A percentile compares a stretch with the other conserved stretches of the same genome.
phyloP scores from a whole-genome alignment of 139 green algal genomes.

The Gonium pectorale region DNA sequence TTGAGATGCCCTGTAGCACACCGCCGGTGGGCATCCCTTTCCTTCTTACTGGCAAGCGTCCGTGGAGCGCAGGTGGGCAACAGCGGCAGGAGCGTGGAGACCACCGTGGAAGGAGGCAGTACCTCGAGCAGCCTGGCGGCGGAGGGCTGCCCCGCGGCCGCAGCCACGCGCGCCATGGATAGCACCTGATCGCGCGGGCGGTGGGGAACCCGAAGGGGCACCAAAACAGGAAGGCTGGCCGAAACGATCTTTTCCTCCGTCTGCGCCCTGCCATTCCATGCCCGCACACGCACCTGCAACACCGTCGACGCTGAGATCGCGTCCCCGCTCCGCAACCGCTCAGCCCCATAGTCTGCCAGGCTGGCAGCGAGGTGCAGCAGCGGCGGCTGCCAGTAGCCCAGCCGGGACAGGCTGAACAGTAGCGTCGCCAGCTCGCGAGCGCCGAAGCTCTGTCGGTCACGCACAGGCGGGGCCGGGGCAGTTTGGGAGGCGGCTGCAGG shows the following conservation, averaged over 20 bases:
- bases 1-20: too few relatives aligned
- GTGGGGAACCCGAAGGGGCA: too few relatives aligned
- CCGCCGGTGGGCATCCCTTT: too few relatives aligned
- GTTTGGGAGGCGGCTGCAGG: not conserved
- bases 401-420: not conserved
- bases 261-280: too few relatives aligned
- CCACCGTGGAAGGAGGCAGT: not conserved
- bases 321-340: not conserved
- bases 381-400: slow-evolving; percentile 29
- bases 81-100: not conserved
- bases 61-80: slow-evolving; percentile 3
- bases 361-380: slow-evolving; percentile 7
- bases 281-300: slow-evolving; percentile 20
- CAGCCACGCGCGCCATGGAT: not conserved
- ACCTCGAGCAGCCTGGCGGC: not conserved
- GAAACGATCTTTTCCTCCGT: too few relatives aligned
- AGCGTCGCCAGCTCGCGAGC: not conserved
- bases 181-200: not conserved
- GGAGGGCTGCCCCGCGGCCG: not conserved
- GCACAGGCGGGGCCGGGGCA: not conserved
- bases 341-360: slow-evolving; percentile 13
- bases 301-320: not conserved
- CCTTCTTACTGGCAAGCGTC: slow-evolving; percentile 2
- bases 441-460: not conserved
- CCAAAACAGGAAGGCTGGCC: too few relatives aligned